These are phyloP conservation scores for Bryoglossum gracile DNA, from an alignment of 495 filamentous ascomycete species.

Conservation along the genomic window DNA sequence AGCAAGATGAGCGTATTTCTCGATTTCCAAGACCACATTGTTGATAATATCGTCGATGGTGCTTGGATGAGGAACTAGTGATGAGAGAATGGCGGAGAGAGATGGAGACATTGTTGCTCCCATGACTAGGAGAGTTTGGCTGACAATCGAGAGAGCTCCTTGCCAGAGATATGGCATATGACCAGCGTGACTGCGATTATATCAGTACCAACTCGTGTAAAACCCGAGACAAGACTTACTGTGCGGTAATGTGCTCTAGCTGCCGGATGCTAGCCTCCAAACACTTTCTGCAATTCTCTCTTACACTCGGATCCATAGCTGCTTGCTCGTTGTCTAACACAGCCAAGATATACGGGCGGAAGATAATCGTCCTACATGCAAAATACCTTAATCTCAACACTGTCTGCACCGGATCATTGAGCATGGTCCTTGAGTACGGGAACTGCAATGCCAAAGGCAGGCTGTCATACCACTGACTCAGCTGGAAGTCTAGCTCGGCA, in stretches of 20 bases:
- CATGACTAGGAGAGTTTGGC: constrained; percentile 74
- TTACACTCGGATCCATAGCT: constrained; percentile 57
- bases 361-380: constrained; percentile 80
- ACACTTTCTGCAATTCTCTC: constrained; percentile 72
- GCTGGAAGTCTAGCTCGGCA: constrained; percentile 71
- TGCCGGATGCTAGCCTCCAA: constrained; percentile 76
- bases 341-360: constrained; percentile 72
- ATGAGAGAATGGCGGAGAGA: constrained; percentile 41
- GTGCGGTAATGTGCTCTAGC: constrained; percentile 68
- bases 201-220: constrained; percentile 4
- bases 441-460: constrained; percentile 68
- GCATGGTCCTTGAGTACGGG: constrained; percentile 55
- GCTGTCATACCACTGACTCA: constrained; percentile 78
- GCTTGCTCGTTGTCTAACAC: constrained; percentile 72
- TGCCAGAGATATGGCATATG: constrained; percentile 87
- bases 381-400: constrained; percentile 73
- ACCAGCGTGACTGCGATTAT: constrained; percentile 54
- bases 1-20: constrained; percentile 63
- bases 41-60: constrained; percentile 68
- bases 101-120: constrained; percentile 76
- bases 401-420: constrained; percentile 69
- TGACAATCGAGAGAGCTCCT: constrained; percentile 73
- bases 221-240: constrained; percentile 41
- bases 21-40: constrained; percentile 64
- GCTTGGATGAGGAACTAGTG: constrained; percentile 55